Evolutionary conservation across 2,329 filamentous ascomycete genomes (phyloP), one percentile per base, ranked within the genome.

Genomic region (Arthrinium puccinioides): DNA sequence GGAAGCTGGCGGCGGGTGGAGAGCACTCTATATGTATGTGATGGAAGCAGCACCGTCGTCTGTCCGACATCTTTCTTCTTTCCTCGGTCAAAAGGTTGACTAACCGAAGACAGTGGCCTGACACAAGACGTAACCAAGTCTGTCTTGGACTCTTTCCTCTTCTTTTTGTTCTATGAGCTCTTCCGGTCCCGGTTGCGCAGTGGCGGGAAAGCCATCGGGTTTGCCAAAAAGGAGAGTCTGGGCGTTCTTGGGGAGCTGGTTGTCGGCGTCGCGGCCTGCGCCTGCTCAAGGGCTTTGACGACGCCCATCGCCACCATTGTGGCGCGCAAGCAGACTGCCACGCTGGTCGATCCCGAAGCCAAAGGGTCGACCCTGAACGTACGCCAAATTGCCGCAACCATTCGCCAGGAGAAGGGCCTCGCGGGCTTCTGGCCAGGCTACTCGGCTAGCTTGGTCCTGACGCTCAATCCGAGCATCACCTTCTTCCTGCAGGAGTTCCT

Each of bases 381-480:
- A 4, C 50, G 58, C 20, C 70, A 82, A 35, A 85, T 87, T 21
- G 69, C 81, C 14, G 59, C 65, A 2, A 69, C 75, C 28, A 89
- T 94, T 42, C 63, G 67, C 27, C 52, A 64, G 2, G 82, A 90
- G 54, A 84, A 82, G 48, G 87, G 88, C 0, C 42, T 88, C 9
- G 55, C 67, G 30, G 87, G 87, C 3, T 82, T 95, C 50, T 95
- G 88, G 89, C 82, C 87, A 1, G 88, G 88, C 1, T 94, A 94
- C 57, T 86, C 84, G 15, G 87, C 87, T 2, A 82, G 76, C 16
- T 59, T 94, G 40, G 70, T 95, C 26, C 63, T 94, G 35, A 89
- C 88, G 1, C 67, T 94, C 20, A 95, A 95, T 51, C 88, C 89
- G 2, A 82, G 83, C 46, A 73, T 95, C 45, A 94, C 89, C 0